Conservation (phyloP, 2,329 filamentous ascomycete genomes). For the Pseudogymnoascus sp. region DNA sequence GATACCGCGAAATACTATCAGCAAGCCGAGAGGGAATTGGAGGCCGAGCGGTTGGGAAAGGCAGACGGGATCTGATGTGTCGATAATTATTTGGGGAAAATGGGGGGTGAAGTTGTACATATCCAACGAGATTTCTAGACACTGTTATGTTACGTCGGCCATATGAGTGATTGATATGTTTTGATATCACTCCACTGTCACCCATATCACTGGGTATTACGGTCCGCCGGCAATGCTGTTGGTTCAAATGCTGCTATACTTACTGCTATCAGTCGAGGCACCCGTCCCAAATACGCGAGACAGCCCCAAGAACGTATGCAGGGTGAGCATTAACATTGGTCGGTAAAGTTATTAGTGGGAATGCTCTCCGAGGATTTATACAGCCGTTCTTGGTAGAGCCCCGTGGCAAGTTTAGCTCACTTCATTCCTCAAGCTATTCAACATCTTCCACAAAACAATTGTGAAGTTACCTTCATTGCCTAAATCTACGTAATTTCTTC, state of each 20-base stretch:
- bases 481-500: background rate
- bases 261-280: background rate
- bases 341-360: background rate
- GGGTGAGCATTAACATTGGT: background rate
- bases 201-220: background rate
- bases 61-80: constrained; percentile 1
- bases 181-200: background rate
- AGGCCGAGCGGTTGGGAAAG: constrained; percentile 49
- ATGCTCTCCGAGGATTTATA: background rate
- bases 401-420: background rate
- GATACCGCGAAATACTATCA: constrained; percentile 98
- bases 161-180: background rate
- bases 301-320: background rate
- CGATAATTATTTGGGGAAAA: constrained; percentile 3
- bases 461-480: background rate
- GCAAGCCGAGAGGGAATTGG: constrained; percentile 88
- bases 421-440: background rate
- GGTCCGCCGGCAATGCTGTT: background rate
- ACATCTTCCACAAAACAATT: background rate
- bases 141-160: background rate
- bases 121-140: constrained; percentile 4
- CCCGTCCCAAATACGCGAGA: background rate
- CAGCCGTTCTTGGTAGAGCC: background rate
- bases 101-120: constrained; percentile 5
- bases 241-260: background rate